phyloP scores from a whole-genome alignment of 768 basidiomycete species.

The Collybia mongolica region DNA sequence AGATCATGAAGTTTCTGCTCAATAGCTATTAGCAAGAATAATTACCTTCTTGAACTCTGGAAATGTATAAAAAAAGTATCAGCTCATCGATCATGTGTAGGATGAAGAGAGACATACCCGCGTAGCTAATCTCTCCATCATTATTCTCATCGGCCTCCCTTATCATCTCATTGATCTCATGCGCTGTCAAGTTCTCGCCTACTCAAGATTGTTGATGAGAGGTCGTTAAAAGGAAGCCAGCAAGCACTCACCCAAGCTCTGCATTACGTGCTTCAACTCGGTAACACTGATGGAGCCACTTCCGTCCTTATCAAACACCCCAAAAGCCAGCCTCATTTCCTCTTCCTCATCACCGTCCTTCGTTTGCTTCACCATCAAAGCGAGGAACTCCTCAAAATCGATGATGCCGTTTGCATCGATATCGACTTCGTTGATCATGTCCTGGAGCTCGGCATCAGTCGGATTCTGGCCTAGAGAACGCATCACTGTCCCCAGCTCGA shows the following conservation, averaged over 20 bases:
- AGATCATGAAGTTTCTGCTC: too few species aligned
- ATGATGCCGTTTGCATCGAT: slow-evolving; percentile 42
- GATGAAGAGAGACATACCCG: slow-evolving; percentile 41
- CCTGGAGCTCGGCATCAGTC: slow-evolving; percentile 45
- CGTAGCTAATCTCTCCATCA: slow-evolving; percentile 82
- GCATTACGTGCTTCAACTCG: slow-evolving; percentile 94
- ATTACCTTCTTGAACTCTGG: slow-evolving; percentile 15
- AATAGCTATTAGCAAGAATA: background rate
- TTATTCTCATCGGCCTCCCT: slow-evolving; percentile 85
- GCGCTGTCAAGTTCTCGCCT: slow-evolving; percentile 68
- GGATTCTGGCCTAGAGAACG: slow-evolving; percentile 47
- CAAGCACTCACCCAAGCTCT: slow-evolving; percentile 69
- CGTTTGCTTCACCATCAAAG: slow-evolving; percentile 44
- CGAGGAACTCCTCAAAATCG: slow-evolving; percentile 46
- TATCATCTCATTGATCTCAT: slow-evolving; percentile 89
- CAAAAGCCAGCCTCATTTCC: slow-evolving; percentile 48
- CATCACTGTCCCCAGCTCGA: slow-evolving; percentile 50
- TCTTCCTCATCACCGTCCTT: slow-evolving; percentile 39
- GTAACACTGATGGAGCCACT: slow-evolving; percentile 89
- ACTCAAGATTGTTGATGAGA: background rate
- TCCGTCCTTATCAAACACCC: slow-evolving; percentile 92
- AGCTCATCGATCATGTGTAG: background rate
- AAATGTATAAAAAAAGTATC: background rate
- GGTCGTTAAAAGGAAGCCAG: background rate
- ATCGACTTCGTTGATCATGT: slow-evolving; percentile 51